Evolutionary conservation across 345 rosid genomes (phyloP).

Genomic region (Eucalyptus globulus): DNA sequence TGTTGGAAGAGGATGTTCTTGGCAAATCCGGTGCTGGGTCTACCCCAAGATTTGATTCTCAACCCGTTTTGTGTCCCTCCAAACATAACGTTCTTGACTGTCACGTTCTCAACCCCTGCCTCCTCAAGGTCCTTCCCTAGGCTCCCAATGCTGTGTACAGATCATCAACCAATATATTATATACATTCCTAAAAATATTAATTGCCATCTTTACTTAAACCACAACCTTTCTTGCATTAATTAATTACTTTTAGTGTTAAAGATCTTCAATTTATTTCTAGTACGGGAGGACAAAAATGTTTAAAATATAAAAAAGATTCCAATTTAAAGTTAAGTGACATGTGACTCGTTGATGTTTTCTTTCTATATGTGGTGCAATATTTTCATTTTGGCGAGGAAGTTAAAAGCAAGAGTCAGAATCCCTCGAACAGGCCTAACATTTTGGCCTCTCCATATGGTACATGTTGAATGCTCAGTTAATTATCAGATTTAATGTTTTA

Average conservation of each 20-base stretch:
- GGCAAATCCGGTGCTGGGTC: slow-evolving; percentile 41
- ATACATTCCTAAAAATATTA: not conserved
- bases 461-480: not conserved
- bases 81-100: slow-evolving; percentile 20
- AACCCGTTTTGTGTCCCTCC: slow-evolving; percentile 41
- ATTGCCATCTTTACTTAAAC: not conserved
- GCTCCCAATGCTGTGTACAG: slow-evolving; percentile 40
- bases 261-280: not conserved
- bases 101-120: slow-evolving; percentile 48
- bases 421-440: not conserved
- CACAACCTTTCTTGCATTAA: not conserved
- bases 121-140: slow-evolving; percentile 32
- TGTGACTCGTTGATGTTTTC: not conserved
- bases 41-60: slow-evolving; percentile 70
- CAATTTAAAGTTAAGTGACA: not conserved
- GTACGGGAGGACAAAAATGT: not conserved
- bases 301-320: not conserved
- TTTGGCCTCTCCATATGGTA: not conserved
- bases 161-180: not conserved
- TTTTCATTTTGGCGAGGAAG: not conserved
- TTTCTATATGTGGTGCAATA: not conserved
- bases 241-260: not conserved
- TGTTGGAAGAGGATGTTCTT: slow-evolving; percentile 46
- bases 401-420: not conserved
- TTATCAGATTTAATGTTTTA: not conserved